Conservation (phyloP, 352 stramenopile genomes). For the Phytopythium vexans region DNA sequence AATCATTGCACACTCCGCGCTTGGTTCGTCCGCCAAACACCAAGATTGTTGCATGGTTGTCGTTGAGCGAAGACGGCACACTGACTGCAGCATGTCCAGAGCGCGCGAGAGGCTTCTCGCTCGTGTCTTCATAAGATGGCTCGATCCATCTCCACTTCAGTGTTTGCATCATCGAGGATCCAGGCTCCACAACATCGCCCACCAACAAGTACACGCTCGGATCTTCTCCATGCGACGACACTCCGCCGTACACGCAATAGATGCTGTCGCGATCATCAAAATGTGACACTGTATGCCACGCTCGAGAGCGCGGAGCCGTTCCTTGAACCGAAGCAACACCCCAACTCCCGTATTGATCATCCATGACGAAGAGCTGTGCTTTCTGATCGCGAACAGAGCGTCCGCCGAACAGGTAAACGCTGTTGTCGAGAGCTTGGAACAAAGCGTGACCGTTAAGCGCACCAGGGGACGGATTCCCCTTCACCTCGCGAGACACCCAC, state of each 20-base stretch:
- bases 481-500: slow-evolving; percentile 38
- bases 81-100: slow-evolving; percentile 52
- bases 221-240: slow-evolving; percentile 60
- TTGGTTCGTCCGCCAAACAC: slow-evolving; percentile 73
- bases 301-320: slow-evolving; percentile 30
- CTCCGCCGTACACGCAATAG: slow-evolving; percentile 54
- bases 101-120: slow-evolving; percentile 20
- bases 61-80: slow-evolving; percentile 4
- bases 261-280: slow-evolving; percentile 14
- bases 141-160: slow-evolving; percentile 19
- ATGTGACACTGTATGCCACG: slow-evolving; percentile 48
- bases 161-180: slow-evolving; percentile 7
- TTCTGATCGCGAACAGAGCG: slow-evolving; percentile 62
- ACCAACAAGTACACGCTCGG: slow-evolving; percentile 33
- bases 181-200: not conserved
- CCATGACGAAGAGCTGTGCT: slow-evolving; percentile 38
- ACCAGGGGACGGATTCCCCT: slow-evolving; percentile 62
- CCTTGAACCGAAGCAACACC: slow-evolving; percentile 26
- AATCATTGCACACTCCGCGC: slow-evolving; percentile 43
- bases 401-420: slow-evolving; percentile 50
- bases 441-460: slow-evolving; percentile 62
- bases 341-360: slow-evolving; percentile 50
- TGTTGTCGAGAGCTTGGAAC: slow-evolving; percentile 21
- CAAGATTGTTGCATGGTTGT: slow-evolving; percentile 11
- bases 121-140: slow-evolving; percentile 9